Conservation (phyloP, 177 flowering plant species). For the Vitis hybrid region DNA sequence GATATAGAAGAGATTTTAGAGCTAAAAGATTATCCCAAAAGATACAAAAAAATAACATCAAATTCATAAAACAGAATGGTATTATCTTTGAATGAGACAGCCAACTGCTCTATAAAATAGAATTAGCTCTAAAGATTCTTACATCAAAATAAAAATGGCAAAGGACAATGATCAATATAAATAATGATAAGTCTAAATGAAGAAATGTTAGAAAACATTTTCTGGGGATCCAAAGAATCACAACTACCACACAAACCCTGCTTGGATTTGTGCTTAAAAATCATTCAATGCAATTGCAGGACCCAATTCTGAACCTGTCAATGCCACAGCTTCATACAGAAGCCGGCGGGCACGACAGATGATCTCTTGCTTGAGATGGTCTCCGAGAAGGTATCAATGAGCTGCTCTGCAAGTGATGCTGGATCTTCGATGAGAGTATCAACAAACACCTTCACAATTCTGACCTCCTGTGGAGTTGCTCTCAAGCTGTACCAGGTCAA, state of each 20-base stretch:
- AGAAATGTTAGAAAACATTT: conserved; percentile 6
- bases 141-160: conserved; percentile 20
- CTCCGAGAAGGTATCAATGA: conserved; percentile 80
- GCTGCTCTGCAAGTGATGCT: conserved; percentile 81
- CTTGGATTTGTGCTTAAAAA: conserved; percentile 16
- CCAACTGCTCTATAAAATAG: too few species aligned
- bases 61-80: too few species aligned
- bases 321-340: conserved; percentile 96
- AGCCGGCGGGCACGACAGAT: conserved; percentile 58
- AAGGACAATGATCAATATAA: conserved; percentile 12
- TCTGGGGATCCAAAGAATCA: conserved; percentile 31
- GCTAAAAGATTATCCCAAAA: too few species aligned
- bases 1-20: too few species aligned
- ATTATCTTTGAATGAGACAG: too few species aligned
- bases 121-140: conserved; percentile 3
- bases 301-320: conserved; percentile 21
- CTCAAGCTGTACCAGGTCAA: conserved; percentile 93
- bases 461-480: conserved; percentile 74
- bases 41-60: too few species aligned
- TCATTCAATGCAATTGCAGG: conserved; percentile 6
- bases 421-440: conserved; percentile 83
- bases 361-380: conserved; percentile 55
- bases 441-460: conserved; percentile 73
- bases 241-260: conserved; percentile 21
- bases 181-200: conserved; percentile 8